Percentiles rank a stretch among this genome's conserved stretches.
Conservation (phyloP, 2,329 filamentous ascomycete species). For the Penicillium fuscoglaucum region DNA sequence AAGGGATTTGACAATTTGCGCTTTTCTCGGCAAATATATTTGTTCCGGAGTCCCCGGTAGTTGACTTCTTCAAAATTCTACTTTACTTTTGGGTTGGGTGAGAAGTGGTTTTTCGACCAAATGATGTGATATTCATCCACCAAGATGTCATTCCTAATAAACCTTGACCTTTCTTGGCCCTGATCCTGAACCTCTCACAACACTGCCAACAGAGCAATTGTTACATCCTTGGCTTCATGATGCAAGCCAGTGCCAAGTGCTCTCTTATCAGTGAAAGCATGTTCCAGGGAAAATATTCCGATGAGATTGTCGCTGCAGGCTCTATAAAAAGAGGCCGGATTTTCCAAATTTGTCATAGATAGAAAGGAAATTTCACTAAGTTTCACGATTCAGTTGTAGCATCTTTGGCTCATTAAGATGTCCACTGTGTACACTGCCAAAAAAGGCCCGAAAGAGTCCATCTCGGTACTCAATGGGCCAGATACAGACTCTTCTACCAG, state of each 20-base stretch:
- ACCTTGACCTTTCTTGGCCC: background rate
- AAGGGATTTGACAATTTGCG: background rate
- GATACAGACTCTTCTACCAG: conserved; percentile 7
- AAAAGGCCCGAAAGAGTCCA: background rate
- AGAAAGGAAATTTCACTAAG: background rate
- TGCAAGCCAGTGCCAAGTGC: conserved; percentile 4
- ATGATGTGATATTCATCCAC: conserved; percentile 9
- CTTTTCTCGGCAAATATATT: background rate
- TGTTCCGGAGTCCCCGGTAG: too few relatives aligned
- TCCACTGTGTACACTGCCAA: conserved; percentile 3
- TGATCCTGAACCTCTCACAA: background rate
- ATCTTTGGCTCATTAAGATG: background rate
- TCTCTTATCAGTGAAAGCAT: background rate
- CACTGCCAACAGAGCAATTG: background rate
- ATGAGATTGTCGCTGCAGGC: background rate
- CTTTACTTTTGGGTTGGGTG: too few relatives aligned
- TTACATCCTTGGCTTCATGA: conserved; percentile 12
- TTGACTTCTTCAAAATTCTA: background rate
- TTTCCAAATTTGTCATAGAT: background rate
- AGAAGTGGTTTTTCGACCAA: background rate
- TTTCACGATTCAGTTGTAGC: background rate
- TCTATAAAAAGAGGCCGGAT: background rate
- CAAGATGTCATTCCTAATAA: conserved; percentile 10
- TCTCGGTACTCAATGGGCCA: background rate
- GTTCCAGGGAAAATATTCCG: background rate